These are phyloP conservation scores for Scutellaria minor DNA, from an alignment of 257 asterid genomes.

Conservation along the genomic window DNA sequence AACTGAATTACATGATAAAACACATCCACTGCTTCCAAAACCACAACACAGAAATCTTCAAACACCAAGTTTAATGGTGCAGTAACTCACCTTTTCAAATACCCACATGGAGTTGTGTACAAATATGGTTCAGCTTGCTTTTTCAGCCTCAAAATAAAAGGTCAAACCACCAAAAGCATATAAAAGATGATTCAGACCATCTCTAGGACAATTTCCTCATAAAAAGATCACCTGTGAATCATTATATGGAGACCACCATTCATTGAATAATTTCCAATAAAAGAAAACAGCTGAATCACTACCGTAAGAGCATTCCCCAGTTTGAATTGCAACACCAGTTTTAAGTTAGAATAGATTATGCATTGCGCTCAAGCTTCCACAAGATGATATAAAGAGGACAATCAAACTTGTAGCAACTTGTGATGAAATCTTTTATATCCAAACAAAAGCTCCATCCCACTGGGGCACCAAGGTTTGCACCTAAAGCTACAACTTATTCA, in stretches of 20 bases:
- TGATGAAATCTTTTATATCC: slow-evolving; percentile 27
- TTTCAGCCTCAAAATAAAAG: no score
- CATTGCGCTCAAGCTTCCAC: slow-evolving; percentile 22
- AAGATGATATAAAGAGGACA: background rate
- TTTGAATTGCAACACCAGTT: slow-evolving; percentile 19
- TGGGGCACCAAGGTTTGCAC: slow-evolving; percentile 32
- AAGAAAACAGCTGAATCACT: slow-evolving; percentile 6
- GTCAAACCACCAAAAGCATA: background rate
- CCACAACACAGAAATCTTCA: no score
- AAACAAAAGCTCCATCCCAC: slow-evolving; percentile 30
- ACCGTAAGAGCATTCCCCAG: slow-evolving; percentile 14
- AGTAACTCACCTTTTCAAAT: no score
- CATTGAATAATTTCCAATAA: no score
- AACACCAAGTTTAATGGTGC: no score
- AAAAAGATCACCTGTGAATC: no score
- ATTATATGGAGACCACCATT: no score
- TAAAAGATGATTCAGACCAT: slow-evolving; percentile 3
- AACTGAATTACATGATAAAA: no score
- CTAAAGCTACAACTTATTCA: slow-evolving; percentile 24
- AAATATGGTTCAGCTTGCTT: no score
- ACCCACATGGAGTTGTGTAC: no score
- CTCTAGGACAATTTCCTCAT: background rate
- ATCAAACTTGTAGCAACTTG: slow-evolving; percentile 28
- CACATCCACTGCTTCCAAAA: no score
- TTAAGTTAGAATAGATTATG: background rate